phyloP scores from a whole-genome alignment of 1,284 basidiomycete genomes.

The Fomitopsis pinicola region DNA sequence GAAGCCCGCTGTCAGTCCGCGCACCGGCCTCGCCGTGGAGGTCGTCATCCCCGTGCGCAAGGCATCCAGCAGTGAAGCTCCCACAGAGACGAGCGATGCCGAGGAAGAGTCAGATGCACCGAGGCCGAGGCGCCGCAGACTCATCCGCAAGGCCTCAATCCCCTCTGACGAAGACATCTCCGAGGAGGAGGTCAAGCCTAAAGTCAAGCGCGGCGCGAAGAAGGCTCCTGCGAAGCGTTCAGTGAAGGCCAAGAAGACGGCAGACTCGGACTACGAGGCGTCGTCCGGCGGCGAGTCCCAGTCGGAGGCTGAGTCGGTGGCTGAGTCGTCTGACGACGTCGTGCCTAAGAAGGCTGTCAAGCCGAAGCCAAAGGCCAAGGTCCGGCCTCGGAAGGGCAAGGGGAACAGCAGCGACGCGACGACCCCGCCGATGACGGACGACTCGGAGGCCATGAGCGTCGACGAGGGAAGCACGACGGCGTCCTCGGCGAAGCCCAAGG shows the following conservation, averaged over 20 bases:
- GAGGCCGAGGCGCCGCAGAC: constrained; percentile 22
- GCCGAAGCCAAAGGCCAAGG: constrained; percentile 28
- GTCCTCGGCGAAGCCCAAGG: constrained; percentile 23
- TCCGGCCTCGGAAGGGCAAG: constrained; percentile 13
- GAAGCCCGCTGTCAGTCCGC: constrained; percentile 16
- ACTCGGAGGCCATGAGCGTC: constrained; percentile 51
- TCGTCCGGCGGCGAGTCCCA: constrained; percentile 18
- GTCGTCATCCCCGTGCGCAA: constrained; percentile 41
- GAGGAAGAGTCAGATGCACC: constrained; percentile 34
- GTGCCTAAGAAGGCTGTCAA: constrained; percentile 26
- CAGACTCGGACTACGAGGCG: constrained; percentile 41
- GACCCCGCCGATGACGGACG: constrained; percentile 12
- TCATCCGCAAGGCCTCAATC: constrained; percentile 32
- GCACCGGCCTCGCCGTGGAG: constrained; percentile 42
- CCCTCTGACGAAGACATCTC: constrained; percentile 32
- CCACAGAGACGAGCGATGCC: constrained; percentile 19
- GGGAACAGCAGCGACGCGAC: constrained; percentile 13
- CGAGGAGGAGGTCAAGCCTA: constrained; percentile 13
- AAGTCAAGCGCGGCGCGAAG: constrained; percentile 15
- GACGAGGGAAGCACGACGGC: constrained; percentile 31
- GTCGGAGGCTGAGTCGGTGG: constrained; percentile 23
- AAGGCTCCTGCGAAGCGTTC: constrained; percentile 20
- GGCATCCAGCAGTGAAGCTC: constrained; percentile 12
- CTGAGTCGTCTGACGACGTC: constrained; percentile 31
- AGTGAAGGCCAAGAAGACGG: constrained; percentile 18